phyloP scores from a whole-genome alignment of 768 basidiomycete genomes.

The Tylopilus sp. region DNA sequence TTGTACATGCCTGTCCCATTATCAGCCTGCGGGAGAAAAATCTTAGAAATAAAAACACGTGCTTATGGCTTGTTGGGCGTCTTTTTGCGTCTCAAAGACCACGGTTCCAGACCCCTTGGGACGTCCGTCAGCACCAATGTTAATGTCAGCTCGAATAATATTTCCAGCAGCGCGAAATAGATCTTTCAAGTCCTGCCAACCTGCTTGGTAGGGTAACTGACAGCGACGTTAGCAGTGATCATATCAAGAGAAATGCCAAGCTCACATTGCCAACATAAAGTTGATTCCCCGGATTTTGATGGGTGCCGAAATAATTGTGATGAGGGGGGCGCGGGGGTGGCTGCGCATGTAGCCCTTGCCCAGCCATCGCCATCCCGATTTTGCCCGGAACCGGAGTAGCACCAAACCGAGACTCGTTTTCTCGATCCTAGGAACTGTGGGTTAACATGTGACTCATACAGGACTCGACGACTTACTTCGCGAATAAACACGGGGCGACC shows the following conservation, averaged over 20 bases:
- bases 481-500: constrained; percentile 96
- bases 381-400: constrained; percentile 94
- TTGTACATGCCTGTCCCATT: constrained; percentile 79
- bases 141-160: constrained; percentile 94
- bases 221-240: constrained; percentile 3
- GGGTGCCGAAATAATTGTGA: constrained; percentile 65
- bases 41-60: constrained; percentile 30
- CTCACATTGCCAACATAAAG: constrained; percentile 90
- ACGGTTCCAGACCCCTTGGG: constrained; percentile 99
- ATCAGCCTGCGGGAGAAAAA: background rate
- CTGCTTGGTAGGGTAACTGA: constrained; percentile 93
- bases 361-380: constrained; percentile 94
- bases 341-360: constrained; percentile 74
- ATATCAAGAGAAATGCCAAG: background rate
- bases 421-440: constrained; percentile 72
- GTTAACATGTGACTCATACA: background rate
- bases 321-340: constrained; percentile 82
- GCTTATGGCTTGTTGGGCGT: constrained; percentile 92
- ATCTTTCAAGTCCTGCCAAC: constrained; percentile 98
- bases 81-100: constrained; percentile 87
- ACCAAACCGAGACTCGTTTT: constrained; percentile 93
- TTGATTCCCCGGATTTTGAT: constrained; percentile 75
- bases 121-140: constrained; percentile 86
- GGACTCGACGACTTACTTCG: constrained; percentile 53
- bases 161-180: constrained; percentile 94